Conservation (phyloP, 371 early-diverging fungal species). For the Funneliformis caledonium region DNA sequence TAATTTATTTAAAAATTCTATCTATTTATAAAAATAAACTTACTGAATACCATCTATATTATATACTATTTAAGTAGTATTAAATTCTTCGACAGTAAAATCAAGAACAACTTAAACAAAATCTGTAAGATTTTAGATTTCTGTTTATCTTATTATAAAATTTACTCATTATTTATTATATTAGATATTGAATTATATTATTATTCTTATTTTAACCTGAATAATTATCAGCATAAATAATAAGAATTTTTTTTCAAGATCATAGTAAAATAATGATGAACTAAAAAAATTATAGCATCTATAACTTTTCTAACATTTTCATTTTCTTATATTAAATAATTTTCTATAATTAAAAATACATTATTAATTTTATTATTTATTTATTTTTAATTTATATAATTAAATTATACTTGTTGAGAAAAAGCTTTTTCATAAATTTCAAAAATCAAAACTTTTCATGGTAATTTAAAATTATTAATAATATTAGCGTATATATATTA, state of each 20-base stretch:
- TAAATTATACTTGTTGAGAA: too few relatives aligned
- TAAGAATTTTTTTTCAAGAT: not conserved
- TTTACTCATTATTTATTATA: not conserved
- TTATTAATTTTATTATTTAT: too few relatives aligned
- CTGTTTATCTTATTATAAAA: not conserved
- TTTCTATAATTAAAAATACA: not conserved
- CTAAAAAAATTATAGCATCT: not conserved
- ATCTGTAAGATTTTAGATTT: not conserved
- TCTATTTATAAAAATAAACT: not conserved
- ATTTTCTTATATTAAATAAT: constrained; percentile 1
- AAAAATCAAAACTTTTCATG: too few relatives aligned
- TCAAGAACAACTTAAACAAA: not conserved
- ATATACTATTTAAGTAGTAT: not conserved
- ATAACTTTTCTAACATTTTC: not conserved
- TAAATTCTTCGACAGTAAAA: not conserved
- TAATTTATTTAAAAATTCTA: too few relatives aligned
- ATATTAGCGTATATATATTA: too few relatives aligned
- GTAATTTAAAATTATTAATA: too few relatives aligned
- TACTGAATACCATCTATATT: not conserved
- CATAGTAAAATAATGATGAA: constrained; percentile 1
- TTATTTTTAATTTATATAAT: too few relatives aligned
- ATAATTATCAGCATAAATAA: not conserved
- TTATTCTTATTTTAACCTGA: not conserved
- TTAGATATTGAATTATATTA: too few relatives aligned
- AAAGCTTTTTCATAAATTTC: too few relatives aligned